Percentiles rank a stretch among this genome's conserved stretches.
phyloP scores from a whole-genome alignment of 1,139 yeast species.

The Candida neerlandica region DNA sequence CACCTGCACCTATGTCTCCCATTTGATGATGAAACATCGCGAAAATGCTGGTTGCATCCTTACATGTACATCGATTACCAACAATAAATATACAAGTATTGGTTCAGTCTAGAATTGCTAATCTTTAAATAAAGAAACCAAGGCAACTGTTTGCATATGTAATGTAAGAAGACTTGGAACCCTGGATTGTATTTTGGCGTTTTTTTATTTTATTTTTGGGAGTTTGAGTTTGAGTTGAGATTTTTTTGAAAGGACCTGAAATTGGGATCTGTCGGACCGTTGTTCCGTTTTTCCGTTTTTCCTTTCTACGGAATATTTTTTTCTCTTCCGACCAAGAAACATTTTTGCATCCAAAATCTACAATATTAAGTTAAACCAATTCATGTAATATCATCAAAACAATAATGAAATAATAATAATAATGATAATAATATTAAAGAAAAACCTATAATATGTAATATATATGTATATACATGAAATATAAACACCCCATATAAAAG shows the following conservation, averaged over 20 bases:
- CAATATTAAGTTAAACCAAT: no score
- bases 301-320: no score
- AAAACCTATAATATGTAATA: conserved; percentile 1
- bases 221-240: no score
- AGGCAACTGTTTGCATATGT: no score
- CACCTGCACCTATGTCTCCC: background rate
- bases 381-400: background rate
- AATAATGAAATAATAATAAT: no score
- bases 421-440: no score
- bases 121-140: background rate
- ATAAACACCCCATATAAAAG: background rate
- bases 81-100: background rate
- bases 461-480: background rate
- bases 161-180: no score
- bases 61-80: background rate
- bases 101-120: background rate
- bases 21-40: background rate
- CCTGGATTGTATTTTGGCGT: no score
- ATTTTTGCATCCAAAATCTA: background rate
- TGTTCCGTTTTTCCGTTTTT: no score
- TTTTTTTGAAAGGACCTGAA: background rate
- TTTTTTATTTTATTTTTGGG: no score
- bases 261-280: background rate
- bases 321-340: no score
- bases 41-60: no score